Evolutionary conservation across 148 eudicot species (phyloP).

Genomic region (Vaccinium macrocarpon): DNA sequence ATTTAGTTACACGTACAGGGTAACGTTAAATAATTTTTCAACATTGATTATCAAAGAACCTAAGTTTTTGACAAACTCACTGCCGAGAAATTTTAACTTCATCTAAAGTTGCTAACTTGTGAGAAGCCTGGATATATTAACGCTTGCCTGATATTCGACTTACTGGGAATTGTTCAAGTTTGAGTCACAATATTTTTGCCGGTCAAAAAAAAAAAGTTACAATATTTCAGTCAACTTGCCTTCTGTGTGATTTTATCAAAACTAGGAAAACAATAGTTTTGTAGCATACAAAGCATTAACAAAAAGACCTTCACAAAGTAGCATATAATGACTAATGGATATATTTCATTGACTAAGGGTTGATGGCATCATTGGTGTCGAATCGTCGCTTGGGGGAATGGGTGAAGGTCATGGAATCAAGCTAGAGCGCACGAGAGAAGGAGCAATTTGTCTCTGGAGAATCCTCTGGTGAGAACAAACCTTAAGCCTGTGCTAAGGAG

Average conservation of each 20-base stretch:
- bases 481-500: background rate
- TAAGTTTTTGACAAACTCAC: background rate
- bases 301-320: background rate
- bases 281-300: background rate
- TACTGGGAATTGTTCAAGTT: background rate
- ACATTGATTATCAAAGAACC: background rate
- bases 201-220: no score
- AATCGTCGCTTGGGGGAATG: background rate
- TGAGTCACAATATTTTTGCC: no score
- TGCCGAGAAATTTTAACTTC: background rate
- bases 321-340: background rate
- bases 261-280: background rate
- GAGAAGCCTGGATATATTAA: background rate
- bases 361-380: background rate
- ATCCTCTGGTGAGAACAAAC: background rate
- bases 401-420: background rate
- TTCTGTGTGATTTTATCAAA: background rate
- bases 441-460: background rate
- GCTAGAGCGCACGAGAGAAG: background rate
- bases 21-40: no score
- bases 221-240: background rate
- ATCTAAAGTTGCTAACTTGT: background rate
- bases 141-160: background rate
- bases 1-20: no score
- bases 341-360: background rate